These are phyloP conservation scores for Cordyceps tenuipes DNA, from an alignment of 2,329 filamentous ascomycete species.

Conservation along the genomic window DNA sequence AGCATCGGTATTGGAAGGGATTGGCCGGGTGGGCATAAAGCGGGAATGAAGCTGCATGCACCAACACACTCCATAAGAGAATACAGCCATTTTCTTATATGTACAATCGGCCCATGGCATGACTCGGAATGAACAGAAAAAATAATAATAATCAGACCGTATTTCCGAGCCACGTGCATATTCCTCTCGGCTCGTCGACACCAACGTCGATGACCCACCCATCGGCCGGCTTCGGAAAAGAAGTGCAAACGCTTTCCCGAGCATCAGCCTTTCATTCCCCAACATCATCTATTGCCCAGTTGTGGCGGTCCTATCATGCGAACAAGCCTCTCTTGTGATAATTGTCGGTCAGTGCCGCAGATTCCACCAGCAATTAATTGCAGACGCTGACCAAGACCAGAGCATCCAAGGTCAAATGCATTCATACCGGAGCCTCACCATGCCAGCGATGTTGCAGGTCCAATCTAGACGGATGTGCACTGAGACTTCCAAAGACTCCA, in stretches of 20 bases:
- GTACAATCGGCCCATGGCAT: not conserved
- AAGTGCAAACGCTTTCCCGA: slow-evolving; percentile 9
- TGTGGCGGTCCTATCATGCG: slow-evolving; percentile 18
- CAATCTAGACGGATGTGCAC: slow-evolving; percentile 19
- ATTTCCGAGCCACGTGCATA: not conserved
- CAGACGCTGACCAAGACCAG: slow-evolving; percentile 15
- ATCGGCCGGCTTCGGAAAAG: slow-evolving; percentile 6
- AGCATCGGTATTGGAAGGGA: not conserved
- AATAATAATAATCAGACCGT: not conserved
- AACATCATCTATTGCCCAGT: not conserved
- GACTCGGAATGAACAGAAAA: not conserved
- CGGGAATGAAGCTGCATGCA: not conserved
- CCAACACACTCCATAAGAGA: not conserved
- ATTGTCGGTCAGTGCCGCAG: slow-evolving; percentile 21
- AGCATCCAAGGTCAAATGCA: slow-evolving; percentile 28
- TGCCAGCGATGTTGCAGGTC: slow-evolving; percentile 24
- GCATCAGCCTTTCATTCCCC: not conserved
- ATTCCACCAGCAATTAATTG: not conserved
- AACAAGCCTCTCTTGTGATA: slow-evolving; percentile 27
- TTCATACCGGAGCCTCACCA: slow-evolving; percentile 23
- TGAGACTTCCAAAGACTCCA: slow-evolving; percentile 18
- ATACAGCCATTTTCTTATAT: not conserved
- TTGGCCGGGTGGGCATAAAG: no score
- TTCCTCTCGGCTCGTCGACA: not conserved
- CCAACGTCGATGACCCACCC: not conserved